Percentiles rank a stretch among this genome's conserved stretches.
Conservation (phyloP, 2,329 filamentous ascomycete species). For the Bipolaris victoriae region DNA sequence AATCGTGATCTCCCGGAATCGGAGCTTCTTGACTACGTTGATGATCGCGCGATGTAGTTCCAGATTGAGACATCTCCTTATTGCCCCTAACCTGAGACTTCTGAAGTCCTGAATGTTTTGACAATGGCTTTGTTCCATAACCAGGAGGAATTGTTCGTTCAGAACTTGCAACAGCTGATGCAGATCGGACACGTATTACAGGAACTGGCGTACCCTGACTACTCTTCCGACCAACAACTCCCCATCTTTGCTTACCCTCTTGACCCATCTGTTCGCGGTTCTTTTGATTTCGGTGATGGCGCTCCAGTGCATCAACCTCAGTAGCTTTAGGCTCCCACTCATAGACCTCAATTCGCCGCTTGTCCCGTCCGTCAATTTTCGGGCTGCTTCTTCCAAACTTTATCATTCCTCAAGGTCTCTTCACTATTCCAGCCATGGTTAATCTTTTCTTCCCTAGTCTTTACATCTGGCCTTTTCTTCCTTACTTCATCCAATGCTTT, state of each 20-base stretch:
- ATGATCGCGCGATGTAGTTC: too few species aligned
- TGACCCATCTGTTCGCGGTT: neutral
- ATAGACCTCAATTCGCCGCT: neutral
- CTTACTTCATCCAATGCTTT: slow-evolving; percentile 17
- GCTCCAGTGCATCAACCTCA: neutral
- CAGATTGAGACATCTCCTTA: too few species aligned
- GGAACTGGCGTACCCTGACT: neutral
- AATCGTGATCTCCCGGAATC: neutral
- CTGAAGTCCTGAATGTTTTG: neutral
- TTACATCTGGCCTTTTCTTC: slow-evolving; percentile 9
- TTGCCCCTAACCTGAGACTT: too few species aligned
- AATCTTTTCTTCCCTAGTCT: neutral
- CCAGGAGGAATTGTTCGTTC: neutral
- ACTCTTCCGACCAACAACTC: neutral
- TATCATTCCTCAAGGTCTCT: neutral
- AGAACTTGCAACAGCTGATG: neutral
- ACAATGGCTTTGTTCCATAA: neutral
- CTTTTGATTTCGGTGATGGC: neutral
- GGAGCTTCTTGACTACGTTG: too few species aligned
- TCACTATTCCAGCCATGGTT: neutral
- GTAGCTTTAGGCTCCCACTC: neutral
- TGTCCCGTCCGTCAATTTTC: neutral
- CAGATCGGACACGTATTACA: neutral
- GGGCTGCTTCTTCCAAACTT: neutral
- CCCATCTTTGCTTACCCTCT: neutral